Evolutionary conservation across 192 early-diverging fungal genomes (phyloP), one percentile per base, ranked within the genome.

Genomic region (Dimargaris xerosporica): DNA sequence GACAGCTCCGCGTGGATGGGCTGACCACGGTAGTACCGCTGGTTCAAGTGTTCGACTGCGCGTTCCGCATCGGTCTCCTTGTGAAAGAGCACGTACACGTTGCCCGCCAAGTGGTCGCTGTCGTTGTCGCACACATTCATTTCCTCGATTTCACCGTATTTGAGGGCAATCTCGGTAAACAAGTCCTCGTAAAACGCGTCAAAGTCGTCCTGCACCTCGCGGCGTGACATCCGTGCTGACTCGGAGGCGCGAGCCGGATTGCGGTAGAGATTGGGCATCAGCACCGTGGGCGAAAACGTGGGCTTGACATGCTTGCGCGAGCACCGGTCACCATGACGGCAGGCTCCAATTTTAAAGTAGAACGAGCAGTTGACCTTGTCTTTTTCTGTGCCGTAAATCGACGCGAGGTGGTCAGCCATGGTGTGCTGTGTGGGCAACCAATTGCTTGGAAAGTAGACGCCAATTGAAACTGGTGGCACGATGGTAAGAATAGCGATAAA

Each of bases 301-400:
- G 96, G 96, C 73, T 94, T 92, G 61, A 96, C 89, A 64, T 99
- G 96, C 73, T 95, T 94, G 64, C 94, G 79, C 19, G 91, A 92
- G 69, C 96, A 97, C 55, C 91, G 82, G 67, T 99, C 96, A 54
- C 93, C 94, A 67, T 97, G 94, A 21, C 94, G 80, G 69, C 96
- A 99, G 42, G 96, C 94, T 31, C 96, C 96, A 55, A 97, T 99
- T 80, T 99, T 97, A 82, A 93, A 93, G 82, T 98, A 98, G 68
- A 96, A 98, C 47, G 90, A 91, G 76, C 96, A 98, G 69, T 98
- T 93, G 64, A 98, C 93, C 62, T 82, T 91, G 90, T 96, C 94
- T 72, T 94, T 93, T 67, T 98, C 94, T 21, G 94, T 98, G 44
- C 94, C 94, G 71, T 94, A 98, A 61, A 98, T 98, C 44, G 80